phyloP scores from a whole-genome alignment of 2,329 filamentous ascomycete genomes.

The Fusarium camptoceras region DNA sequence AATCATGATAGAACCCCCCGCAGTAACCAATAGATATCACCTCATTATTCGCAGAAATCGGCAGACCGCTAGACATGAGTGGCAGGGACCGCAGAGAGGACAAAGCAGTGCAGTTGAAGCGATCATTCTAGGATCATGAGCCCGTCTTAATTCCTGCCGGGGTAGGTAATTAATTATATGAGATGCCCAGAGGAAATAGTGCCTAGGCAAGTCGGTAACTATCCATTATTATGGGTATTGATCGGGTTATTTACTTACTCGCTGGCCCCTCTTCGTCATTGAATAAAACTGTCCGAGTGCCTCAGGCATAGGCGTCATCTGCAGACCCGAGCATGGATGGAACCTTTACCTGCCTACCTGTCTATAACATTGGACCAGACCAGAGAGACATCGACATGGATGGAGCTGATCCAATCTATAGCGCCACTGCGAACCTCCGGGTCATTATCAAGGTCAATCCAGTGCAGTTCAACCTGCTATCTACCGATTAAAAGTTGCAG shows the following conservation, averaged over 20 bases:
- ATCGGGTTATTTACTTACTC: neutral
- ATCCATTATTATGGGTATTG: neutral
- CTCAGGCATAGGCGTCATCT: constrained; percentile 29
- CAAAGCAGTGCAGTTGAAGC: constrained; percentile 14
- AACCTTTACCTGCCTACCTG: neutral
- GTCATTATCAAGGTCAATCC: neutral
- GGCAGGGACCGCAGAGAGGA: constrained; percentile 30
- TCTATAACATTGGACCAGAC: neutral
- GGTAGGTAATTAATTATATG: neutral
- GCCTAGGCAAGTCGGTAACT: neutral
- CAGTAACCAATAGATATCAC: constrained; percentile 37
- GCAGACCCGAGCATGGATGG: neutral
- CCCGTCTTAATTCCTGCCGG: neutral
- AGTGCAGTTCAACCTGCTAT: constrained; percentile 10
- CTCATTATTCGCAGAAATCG: constrained; percentile 45
- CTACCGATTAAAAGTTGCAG: constrained; percentile 11
- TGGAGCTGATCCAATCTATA: constrained; percentile 1
- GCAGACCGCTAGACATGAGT: constrained; percentile 36
- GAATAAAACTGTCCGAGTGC: constrained; percentile 21
- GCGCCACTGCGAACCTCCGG: constrained; percentile 1
- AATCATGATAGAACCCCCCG: constrained; percentile 32
- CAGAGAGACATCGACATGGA: neutral
- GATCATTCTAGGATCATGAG: constrained; percentile 1
- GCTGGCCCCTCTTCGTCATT: neutral
- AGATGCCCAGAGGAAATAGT: neutral